Evolutionary conservation across 2,329 filamentous ascomycete genomes (phyloP), one percentile per base, ranked within the genome.

Genomic region (Diaporthe batatas): DNA sequence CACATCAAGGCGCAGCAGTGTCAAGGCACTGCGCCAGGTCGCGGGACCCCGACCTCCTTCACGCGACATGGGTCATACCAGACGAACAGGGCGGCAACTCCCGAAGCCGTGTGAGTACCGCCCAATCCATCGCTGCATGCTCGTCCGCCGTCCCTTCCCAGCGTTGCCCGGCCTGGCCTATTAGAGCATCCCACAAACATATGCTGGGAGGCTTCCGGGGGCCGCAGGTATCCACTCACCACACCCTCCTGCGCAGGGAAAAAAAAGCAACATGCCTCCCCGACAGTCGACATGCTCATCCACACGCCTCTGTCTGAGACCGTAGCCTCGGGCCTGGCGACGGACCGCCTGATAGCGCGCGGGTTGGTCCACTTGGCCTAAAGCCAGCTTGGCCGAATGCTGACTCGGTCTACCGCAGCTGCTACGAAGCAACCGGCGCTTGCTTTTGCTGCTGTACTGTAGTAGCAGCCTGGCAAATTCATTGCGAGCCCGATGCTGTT

Each of bases 1-100:
- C n/a, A 51, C 39, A 18, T 39, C 11, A 12, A 25, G 47, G 34
- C 44, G 47, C 51, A 53, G 57, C 47, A 34, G 44, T 16, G 49
- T 65, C 49, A 55, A 70, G 49, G 71, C 47, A 53, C 39, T 39
- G 62, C 51, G 47, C 47, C 47, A 67, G 62, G 32, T 67, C 62
- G 32, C 47, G 62, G 47, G 62, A 65, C 23, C 42, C 49, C 54
- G 44, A 32, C 36, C 47, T 53, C 44, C 71, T 54, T 55, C 23
- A 55, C 16, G 59, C 39, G 71, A 58, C 65, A 44, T 58, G 71
- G 55, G 65, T 49, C 44, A 53, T 25, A 67, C 62, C 34, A 73
- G 71, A 70, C 54, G 67, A 70, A 70, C 71, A 73, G 39, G 71
- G 65, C 72, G 72, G 72, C 72, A 59, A 64, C 55, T 55, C 51